Conservation (phyloP, 345 rosid species). For the Arabis hirsuta region DNA sequence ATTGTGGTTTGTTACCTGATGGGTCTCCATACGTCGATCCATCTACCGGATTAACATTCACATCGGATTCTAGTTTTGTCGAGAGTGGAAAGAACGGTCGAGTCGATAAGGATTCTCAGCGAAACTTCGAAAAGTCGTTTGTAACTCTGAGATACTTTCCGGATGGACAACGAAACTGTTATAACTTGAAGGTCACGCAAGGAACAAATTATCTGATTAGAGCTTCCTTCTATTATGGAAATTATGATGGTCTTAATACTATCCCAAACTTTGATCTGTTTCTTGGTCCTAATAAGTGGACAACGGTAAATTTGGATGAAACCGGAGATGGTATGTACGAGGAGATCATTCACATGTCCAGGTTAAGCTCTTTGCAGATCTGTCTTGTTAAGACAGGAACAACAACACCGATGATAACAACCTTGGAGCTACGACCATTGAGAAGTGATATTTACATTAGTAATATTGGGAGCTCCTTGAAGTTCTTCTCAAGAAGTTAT, state of each 20-base stretch:
- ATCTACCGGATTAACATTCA: slow-evolving; percentile 37
- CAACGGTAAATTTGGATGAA: slow-evolving; percentile 24
- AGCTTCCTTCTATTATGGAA: slow-evolving; percentile 42
- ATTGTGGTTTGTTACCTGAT: slow-evolving; percentile 39
- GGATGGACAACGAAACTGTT: slow-evolving; percentile 47
- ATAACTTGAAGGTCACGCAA: slow-evolving; percentile 33
- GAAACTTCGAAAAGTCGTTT: slow-evolving; percentile 6
- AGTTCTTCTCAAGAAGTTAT: not conserved
- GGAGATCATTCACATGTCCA: slow-evolving; percentile 41
- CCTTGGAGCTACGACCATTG: slow-evolving; percentile 23
- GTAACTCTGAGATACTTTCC: slow-evolving; percentile 44
- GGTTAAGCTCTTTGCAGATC: slow-evolving; percentile 17
- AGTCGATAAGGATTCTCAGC: not conserved
- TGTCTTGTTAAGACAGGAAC: slow-evolving; percentile 50
- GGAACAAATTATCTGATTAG: slow-evolving; percentile 43
- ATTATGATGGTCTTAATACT: slow-evolving; percentile 34
- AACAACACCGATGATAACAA: slow-evolving; percentile 43
- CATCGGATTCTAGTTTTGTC: slow-evolving; percentile 40
- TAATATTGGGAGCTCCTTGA: slow-evolving; percentile 20
- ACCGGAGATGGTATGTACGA: not conserved
- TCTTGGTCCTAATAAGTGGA: slow-evolving; percentile 45
- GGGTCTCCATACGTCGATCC: slow-evolving; percentile 23
- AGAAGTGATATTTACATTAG: slow-evolving; percentile 29
- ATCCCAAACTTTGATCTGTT: slow-evolving; percentile 40
- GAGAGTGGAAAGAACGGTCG: slow-evolving; percentile 20